Evolutionary conservation across 2,329 filamentous ascomycete genomes (phyloP), one percentile per base, ranked within the genome.

Genomic region (Neonectria neomacrospora): DNA sequence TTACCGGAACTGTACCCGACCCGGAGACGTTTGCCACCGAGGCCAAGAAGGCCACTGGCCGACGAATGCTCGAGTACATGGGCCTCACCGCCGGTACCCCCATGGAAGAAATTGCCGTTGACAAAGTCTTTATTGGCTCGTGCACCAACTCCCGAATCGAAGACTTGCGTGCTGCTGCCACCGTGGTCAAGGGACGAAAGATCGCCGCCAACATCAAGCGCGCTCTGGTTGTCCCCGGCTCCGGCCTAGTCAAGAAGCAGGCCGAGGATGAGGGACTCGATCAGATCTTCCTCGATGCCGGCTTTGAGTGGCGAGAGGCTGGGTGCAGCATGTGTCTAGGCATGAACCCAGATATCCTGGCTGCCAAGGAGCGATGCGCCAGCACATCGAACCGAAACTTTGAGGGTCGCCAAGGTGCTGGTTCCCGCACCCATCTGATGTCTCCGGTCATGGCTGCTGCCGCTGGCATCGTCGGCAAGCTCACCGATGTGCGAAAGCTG

Each of bases 241-340:
- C 95, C 56, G 96, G 96, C 70, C 87, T 98, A 8, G 91, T 99
- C 73, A 98, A 97, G 85, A 88, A 90, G 64, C 91, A 94, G 79
- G 96, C 96, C 6, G 95, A 99, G 80, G 83, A 87, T 2, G 96
- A 98, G 80, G 95, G 95, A 56, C 88, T 99, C 5, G 93, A 98
- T 81, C 93, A 94, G 83, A 91, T 97, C 76, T 98, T 99, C 80
- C 76, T 82, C 9, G 93, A 97, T 65, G 94, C 96, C 52, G 96
- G 96, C 8, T 98, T 98, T 71, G 95, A 98, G 79, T 98, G 95
- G 95, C 89, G 96, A 77, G 96, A 99, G 82, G 96, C 96, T 70
- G 96, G 96, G 53, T 99, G 96, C 87, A 97, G 93, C 67, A 99
- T 99, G 96, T 98, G 96, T 78, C 86, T 99, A 58, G 96, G 96